phyloP scores from a whole-genome alignment of 2,329 filamentous ascomycete species.

The Chaetomiaceae sp. region DNA sequence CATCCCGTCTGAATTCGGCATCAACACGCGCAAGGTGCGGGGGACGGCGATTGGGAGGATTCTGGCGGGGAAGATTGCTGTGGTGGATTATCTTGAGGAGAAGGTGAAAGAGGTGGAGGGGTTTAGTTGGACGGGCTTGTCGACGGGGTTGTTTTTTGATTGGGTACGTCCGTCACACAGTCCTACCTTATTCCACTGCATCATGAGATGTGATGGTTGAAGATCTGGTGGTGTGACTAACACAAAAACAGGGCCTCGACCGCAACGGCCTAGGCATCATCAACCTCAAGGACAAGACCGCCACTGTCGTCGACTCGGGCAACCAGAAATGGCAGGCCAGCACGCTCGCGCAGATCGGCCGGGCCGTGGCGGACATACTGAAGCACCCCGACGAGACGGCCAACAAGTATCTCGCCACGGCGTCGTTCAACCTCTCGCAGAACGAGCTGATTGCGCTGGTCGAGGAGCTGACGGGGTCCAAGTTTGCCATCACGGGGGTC shows the following conservation, averaged over 20 bases:
- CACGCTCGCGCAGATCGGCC: slow-evolving; percentile 48
- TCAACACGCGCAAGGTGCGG: slow-evolving; percentile 29
- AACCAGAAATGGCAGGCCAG: slow-evolving; percentile 47
- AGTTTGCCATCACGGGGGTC: slow-evolving; percentile 44
- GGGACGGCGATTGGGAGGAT: slow-evolving; percentile 28
- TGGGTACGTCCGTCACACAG: slow-evolving; percentile 39
- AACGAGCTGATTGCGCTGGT: slow-evolving; percentile 50
- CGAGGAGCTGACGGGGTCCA: slow-evolving; percentile 48
- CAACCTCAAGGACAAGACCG: slow-evolving; percentile 44
- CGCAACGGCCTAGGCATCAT: slow-evolving; percentile 50
- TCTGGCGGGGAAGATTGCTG: slow-evolving; percentile 29
- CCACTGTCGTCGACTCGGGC: slow-evolving; percentile 54
- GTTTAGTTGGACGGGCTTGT: slow-evolving; percentile 57
- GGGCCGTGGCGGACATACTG: slow-evolving; percentile 48
- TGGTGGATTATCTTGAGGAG: slow-evolving; percentile 48
- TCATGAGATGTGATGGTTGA: too few species aligned
- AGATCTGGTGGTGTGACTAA: not conserved
- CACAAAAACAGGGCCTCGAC: slow-evolving; percentile 38
- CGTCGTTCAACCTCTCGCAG: slow-evolving; percentile 55
- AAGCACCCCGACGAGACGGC: slow-evolving; percentile 46
- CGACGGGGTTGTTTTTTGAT: slow-evolving; percentile 59
- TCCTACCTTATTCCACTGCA: slow-evolving; percentile 4
- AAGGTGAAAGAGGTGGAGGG: slow-evolving; percentile 40
- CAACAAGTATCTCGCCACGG: slow-evolving; percentile 54
- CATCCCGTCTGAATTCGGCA: slow-evolving; percentile 52